Conservation (phyloP, 1,284 basidiomycete species). For the Puccinia horiana region DNA sequence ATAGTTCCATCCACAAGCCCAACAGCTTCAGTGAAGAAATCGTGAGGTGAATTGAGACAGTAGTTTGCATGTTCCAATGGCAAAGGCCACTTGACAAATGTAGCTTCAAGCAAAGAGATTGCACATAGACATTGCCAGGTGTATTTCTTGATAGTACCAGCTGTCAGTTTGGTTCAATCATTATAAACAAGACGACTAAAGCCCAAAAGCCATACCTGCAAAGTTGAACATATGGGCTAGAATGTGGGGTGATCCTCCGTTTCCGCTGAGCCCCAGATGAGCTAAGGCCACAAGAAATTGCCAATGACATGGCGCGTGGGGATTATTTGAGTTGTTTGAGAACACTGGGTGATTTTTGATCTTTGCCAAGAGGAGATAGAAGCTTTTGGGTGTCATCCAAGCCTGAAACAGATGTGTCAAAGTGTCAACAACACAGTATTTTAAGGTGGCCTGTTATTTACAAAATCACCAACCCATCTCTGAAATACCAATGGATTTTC, state of each 20-base stretch:
- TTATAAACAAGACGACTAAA: no score
- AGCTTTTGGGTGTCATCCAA: background rate
- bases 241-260: background rate
- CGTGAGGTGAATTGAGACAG: background rate
- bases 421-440: no score
- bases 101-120: background rate
- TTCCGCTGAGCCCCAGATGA: background rate
- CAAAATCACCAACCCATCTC: no score
- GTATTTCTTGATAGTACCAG: background rate
- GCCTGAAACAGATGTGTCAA: no score
- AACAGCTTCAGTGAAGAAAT: background rate
- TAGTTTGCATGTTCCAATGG: no score
- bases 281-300: background rate
- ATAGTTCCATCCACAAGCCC: constrained; percentile 7
- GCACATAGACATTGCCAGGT: background rate
- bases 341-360: background rate
- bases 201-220: background rate
- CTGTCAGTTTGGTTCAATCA: background rate
- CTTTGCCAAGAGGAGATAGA: background rate
- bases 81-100: background rate
- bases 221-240: background rate
- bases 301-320: background rate
- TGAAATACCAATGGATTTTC: no score
- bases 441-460: no score
- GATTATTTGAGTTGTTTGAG: background rate